These are phyloP conservation scores for Massarina eburnea DNA, from an alignment of 2,329 filamentous ascomycete genomes.

Conservation along the genomic window DNA sequence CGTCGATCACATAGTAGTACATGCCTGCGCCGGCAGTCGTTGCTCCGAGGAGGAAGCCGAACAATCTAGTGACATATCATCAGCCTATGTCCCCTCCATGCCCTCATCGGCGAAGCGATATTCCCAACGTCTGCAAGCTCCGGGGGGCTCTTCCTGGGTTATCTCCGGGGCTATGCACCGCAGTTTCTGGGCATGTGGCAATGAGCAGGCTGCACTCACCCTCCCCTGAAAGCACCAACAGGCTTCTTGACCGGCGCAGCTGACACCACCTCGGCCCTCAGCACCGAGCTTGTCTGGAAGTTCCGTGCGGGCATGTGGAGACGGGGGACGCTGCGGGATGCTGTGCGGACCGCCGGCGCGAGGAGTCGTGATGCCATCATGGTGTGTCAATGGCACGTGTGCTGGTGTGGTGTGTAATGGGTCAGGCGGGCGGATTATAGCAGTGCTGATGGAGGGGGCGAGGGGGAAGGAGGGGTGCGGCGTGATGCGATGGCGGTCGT, in stretches of 20 bases:
- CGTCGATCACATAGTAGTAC: constrained; percentile 90
- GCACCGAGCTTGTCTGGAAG: constrained; percentile 45
- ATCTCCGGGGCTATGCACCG: too few species aligned
- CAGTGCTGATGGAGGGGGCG: neutral
- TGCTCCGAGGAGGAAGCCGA: constrained; percentile 87
- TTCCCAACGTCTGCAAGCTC: too few species aligned
- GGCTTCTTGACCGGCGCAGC: constrained; percentile 60
- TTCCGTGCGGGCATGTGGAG: constrained; percentile 24
- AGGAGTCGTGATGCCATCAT: constrained; percentile 50
- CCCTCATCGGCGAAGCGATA: too few species aligned
- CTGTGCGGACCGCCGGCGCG: constrained; percentile 42
- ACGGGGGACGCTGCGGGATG: constrained; percentile 13
- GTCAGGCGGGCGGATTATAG: neutral
- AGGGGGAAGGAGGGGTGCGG: neutral
- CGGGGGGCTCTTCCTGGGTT: too few species aligned
- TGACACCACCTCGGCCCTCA: constrained; percentile 39
- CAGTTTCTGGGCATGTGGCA: too few species aligned
- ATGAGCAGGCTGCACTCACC: constrained; percentile 54
- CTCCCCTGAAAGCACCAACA: constrained; percentile 70
- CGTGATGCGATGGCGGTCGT: neutral
- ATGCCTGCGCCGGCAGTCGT: constrained; percentile 76
- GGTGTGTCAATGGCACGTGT: constrained; percentile 16
- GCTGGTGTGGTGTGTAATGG: neutral
- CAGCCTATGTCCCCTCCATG: constrained; percentile 1
- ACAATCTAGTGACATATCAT: constrained; percentile 61